These are phyloP conservation scores for Serendipita vermifera DNA, from an alignment of 768 basidiomycete genomes.

Conservation along the genomic window DNA sequence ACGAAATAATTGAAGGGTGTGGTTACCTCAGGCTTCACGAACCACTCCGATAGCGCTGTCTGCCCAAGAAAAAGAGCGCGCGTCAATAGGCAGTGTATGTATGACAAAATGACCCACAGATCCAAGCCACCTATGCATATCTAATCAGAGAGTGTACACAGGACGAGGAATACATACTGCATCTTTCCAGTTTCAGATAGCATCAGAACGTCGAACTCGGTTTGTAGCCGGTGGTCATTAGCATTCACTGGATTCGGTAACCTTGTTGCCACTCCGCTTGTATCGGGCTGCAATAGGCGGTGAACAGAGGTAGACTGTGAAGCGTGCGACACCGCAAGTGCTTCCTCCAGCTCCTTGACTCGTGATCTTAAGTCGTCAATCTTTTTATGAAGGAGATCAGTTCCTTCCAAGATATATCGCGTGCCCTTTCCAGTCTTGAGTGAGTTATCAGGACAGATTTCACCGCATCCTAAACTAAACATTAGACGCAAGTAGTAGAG, in stretches of 20 bases:
- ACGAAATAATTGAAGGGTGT: no score
- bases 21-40: constrained; percentile 3
- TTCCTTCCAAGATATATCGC: neutral
- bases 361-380: neutral
- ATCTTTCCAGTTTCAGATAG: neutral
- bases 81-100: neutral
- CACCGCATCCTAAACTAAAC: neutral
- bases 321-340: neutral
- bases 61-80: no score
- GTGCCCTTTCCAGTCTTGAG: neutral
- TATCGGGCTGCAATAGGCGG: no score
- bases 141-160: neutral
- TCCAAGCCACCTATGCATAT: constrained; percentile 1
- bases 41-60: constrained; percentile 8
- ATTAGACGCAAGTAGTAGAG: neutral
- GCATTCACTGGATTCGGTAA: neutral
- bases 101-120: neutral
- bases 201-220: constrained; percentile 2
- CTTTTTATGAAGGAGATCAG: neutral
- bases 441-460: neutral
- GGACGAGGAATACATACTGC: neutral
- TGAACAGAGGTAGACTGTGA: constrained; percentile 1
- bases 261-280: no score
- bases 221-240: neutral
- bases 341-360: constrained; percentile 4